phyloP scores from a whole-genome alignment of 352 stramenopile genomes.

The Blastocystis sp. region DNA sequence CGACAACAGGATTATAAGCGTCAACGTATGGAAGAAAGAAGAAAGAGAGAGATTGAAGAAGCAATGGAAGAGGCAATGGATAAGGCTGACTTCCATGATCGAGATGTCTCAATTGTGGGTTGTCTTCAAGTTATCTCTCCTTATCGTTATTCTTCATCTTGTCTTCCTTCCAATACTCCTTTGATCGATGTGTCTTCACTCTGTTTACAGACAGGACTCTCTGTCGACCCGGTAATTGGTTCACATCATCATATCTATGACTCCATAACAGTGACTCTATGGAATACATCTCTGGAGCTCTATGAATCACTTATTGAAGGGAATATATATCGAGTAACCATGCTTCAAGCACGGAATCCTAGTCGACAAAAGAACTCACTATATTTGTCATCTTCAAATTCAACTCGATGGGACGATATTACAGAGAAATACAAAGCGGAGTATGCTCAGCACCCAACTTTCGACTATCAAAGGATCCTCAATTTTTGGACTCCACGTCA shows the following conservation, averaged over 20 bases:
- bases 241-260: not conserved
- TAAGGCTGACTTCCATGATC: not conserved
- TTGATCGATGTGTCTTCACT: not conserved
- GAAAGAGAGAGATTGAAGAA: not conserved
- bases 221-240: not conserved
- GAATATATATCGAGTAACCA: slow-evolving; percentile 3
- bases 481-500: not conserved
- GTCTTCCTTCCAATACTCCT: not conserved
- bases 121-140: slow-evolving; percentile 8
- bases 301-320: not conserved
- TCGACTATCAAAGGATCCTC: not conserved
- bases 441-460: not conserved
- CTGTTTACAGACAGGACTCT: not conserved
- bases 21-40: not conserved
- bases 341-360: not conserved
- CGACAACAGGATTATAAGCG: too few species aligned
- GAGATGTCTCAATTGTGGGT: not conserved
- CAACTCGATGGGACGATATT: not conserved
- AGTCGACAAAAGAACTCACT: not conserved
- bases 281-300: not conserved
- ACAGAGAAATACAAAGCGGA: not conserved
- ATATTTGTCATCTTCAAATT: not conserved
- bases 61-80: not conserved
- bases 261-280: not conserved
- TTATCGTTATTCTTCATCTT: too few species aligned